Percentiles rank a stretch among this genome's conserved stretches.
Conservation (phyloP, 345 rosid genomes). For the Arabidopsis arenosa region DNA sequence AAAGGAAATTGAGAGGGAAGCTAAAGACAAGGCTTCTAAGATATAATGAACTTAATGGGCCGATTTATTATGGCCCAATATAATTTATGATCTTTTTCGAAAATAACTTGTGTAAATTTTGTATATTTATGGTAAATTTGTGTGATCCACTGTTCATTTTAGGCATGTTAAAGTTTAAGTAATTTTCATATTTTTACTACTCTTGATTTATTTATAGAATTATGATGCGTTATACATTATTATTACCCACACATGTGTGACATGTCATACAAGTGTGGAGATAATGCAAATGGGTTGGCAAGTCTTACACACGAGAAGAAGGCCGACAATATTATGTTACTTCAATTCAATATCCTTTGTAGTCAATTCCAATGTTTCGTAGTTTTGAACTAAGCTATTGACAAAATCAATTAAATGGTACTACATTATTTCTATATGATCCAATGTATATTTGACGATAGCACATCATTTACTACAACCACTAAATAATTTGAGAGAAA, state of each 20-base stretch:
- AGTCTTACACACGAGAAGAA: constrained; percentile 32
- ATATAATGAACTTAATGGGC: constrained; percentile 19
- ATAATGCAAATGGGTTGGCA: constrained; percentile 42
- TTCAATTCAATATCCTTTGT: neutral
- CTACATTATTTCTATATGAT: neutral
- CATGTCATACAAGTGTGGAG: constrained; percentile 33
- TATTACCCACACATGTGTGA: constrained; percentile 15
- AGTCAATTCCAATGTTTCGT: neutral
- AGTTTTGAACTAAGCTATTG: neutral
- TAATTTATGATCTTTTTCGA: neutral
- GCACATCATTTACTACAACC: neutral
- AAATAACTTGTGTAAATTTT: neutral
- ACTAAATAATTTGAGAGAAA: neutral
- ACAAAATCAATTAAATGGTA: neutral
- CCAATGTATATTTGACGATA: neutral
- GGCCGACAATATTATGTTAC: constrained; percentile 33
- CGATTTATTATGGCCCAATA: constrained; percentile 14
- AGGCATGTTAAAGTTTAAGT: neutral
- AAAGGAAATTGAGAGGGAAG: constrained; percentile 39
- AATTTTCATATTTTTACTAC: neutral
- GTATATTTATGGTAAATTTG: too few species aligned
- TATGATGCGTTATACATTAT: constrained; percentile 14
- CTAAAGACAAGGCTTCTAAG: neutral
- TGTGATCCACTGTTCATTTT: too few species aligned
- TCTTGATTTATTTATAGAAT: neutral